Evolutionary conservation across 139 green algal genomes (phyloP), one percentile per base, ranked within the genome.

Genomic region (Tetradesmus lagerheimii): DNA sequence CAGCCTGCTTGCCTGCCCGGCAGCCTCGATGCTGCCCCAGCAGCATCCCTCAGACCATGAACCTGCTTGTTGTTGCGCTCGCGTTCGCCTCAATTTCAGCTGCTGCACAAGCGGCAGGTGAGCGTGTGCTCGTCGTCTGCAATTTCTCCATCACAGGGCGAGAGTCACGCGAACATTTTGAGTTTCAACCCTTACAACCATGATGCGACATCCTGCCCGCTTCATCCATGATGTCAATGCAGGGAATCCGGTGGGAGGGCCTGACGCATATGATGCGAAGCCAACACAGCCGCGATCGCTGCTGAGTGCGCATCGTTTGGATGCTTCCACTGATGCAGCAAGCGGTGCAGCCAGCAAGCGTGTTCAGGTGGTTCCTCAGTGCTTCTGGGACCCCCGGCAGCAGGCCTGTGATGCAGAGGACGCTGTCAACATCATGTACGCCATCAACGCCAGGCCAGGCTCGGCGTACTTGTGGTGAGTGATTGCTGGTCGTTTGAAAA

Each of bases 371-470:
- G 82, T 53, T 35, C 82, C 35, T 9, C 83, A 88, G 64, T 88
- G 83, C 38, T 62, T 18, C 38, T 88, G 83, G 83, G 29, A 78
- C 53, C 16, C 50, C 29, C 4, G 45, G 83, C 35, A 31, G 15
- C 16, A 35, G 12, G 76, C 25, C 38, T 88, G 83, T 66, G 83
- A 66, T 62, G 83, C 64, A 41, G 64, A 62, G 25, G 83, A 88
- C 47, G 83, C 83, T n/a, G 83, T 88, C 18, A 80, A 80, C 47
- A 31, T 88, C 38, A 88, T 88, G 83, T 80, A 88, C 25, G 83
- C 83, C 23, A 41, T 88, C 16, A 34, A 41, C 20, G 37, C 64
- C 2, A 47, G 64, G 1, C 83, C 83, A 25, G 27, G 4, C 8
- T 88, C 83, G 31, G 64, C 64, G n/a, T 88, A 88, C 47, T 25